Evolutionary conservation across 192 early-diverging fungal genomes (phyloP), one percentile per base, ranked within the genome.

Genomic region (Umbelopsis sp.): DNA sequence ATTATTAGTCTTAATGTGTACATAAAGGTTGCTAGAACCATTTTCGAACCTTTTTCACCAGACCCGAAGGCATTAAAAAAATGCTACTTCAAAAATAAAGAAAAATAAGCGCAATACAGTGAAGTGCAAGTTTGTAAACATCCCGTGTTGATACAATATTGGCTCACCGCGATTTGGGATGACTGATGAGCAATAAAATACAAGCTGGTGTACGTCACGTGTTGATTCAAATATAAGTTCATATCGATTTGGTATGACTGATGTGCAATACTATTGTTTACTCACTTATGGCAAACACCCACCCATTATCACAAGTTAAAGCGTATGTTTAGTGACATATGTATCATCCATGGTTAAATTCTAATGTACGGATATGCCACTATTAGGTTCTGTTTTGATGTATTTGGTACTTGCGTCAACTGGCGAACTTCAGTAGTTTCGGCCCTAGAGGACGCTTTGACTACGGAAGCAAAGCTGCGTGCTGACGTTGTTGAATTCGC

Each of bases 21-120:
- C 41, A 71, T 56, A 71, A 47, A 71, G 56, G 56, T 62, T 62
- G 56, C 17, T 62, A 62, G 56, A 62, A 62, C 56, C 56, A 14
- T 34, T 62, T 34, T 29, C 29, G 14, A 62, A 31, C 56, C 29
- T 36, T 62, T 62, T 34, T 62, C 24, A 29, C 38, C 29, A 34
- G 56, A 62, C 56, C 31, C 31, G 56, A 62, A 62, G 56, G 17
- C 56, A 62, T 41, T 41, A 62, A 20, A 34, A 62, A 62, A 32
- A 20, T 62, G 17, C 56, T 17, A 3, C 34, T 29, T 32, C 54
- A 31, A 53, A 53, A 26, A 53, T 10, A 41, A 41, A 41, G 12
- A 41, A 38, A 8, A 41, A 41, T 41, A 41, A 41, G 12, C 7
- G 3, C 38, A 41, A 11, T 6, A 41, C 38, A 49, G 20, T 17